Base-by-base conservation (phyloP, 1,139 yeast genomes). In the Meyerozyma sp. region DNA sequence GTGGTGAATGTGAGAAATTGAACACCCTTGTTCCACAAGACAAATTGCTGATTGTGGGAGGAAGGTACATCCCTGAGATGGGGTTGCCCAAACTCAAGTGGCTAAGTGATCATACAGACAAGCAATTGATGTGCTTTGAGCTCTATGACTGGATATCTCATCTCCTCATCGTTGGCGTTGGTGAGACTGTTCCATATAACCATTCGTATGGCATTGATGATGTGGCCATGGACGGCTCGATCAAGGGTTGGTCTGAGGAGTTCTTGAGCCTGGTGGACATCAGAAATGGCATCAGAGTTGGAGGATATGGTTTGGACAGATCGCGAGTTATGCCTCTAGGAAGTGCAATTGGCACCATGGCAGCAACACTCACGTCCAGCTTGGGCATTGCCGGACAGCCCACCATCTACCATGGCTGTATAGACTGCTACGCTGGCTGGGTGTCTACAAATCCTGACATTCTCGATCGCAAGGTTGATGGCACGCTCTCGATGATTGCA, bases 381-480 rank as follows among this genome's bases (percentile, higher is more conserved):
- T 18, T 18, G 26, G 16, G 26, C 7, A 2, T 34, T 16, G 9
- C 26, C 14, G 14, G 10, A 9, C 13, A 8, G 10, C 25, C 25
- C 6, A 11, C 25, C 5, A 64, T 79, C 3, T 63, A 65, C 9
- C 70, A 73, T 45, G 82, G 82, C 8, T 70, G 79, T 39, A 79
- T 79, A 36, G 84, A 80, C 52, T 76, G 84, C 43, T 79, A 80
- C 50, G 75, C 79, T 1, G 78, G 82, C 2, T 78, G 81, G 77
- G 56, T 77, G 8, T 59, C 71, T 1, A 63, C 73, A 1, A 30
- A 13, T 13, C 39, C 52, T 8, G 30, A 38, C 2, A 37, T 32
- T 16, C 44, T 44, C 5, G 43, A 26, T 13, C 37, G 40, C 8
- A n/a, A 38, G 35, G 20, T 26, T 36, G 6, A 58, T 49, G 48